Conservation (phyloP, 2,329 filamentous ascomycete genomes). For the Fusarium nodosum region DNA sequence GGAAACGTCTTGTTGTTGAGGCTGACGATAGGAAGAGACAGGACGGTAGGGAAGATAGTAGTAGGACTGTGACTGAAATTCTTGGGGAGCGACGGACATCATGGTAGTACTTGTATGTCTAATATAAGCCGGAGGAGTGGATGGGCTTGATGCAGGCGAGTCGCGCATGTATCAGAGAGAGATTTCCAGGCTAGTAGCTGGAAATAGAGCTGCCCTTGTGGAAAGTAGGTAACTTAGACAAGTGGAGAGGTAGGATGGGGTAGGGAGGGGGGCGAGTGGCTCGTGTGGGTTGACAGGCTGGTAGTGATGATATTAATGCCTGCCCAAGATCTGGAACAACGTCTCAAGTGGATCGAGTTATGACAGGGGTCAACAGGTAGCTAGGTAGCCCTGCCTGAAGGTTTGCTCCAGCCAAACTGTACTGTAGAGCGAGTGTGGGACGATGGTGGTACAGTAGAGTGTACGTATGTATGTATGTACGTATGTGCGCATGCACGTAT, state of each 20-base stretch:
- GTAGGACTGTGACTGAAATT: conserved; percentile 46
- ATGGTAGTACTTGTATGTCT: conserved; percentile 51
- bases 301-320: conserved; percentile 44
- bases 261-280: conserved; percentile 39
- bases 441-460: conserved; percentile 1
- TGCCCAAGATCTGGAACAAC: conserved; percentile 47
- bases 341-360: conserved; percentile 46
- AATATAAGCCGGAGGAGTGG: conserved; percentile 49
- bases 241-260: conserved; percentile 44
- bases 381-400: conserved; percentile 20
- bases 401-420: conserved; percentile 31
- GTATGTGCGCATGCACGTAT: not conserved
- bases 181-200: conserved; percentile 49
- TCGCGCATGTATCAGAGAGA: conserved; percentile 51
- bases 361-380: conserved; percentile 32
- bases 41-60: conserved; percentile 43
- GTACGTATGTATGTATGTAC: not conserved
- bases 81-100: conserved; percentile 51
- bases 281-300: conserved; percentile 39
- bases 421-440: conserved; percentile 12
- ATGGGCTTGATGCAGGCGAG: conserved; percentile 50
- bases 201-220: conserved; percentile 47
- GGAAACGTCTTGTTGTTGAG: conserved; percentile 39
- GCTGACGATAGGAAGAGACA: conserved; percentile 39
- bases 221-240: conserved; percentile 43